These are phyloP conservation scores for Microsporum canis DNA, from an alignment of 2,329 filamentous ascomycete species.

Conservation along the genomic window DNA sequence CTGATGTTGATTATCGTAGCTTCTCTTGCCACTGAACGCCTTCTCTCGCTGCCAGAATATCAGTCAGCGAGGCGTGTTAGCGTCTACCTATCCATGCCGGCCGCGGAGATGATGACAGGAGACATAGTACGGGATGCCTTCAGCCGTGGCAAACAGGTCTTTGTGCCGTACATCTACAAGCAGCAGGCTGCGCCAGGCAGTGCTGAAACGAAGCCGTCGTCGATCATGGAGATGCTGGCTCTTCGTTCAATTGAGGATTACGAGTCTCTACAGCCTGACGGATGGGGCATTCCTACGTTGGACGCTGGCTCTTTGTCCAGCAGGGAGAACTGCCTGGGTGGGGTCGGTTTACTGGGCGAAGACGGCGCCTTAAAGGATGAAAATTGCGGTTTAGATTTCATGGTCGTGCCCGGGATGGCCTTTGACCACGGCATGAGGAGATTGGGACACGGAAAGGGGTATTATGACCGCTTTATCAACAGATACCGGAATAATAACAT, in stretches of 20 bases:
- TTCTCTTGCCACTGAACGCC: conserved; percentile 48
- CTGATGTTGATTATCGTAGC: conserved; percentile 42
- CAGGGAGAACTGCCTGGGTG: conserved; percentile 64
- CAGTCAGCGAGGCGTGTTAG: conserved; percentile 62
- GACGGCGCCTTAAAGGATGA: conserved; percentile 14
- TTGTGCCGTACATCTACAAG: conserved; percentile 78
- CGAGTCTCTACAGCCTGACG: conserved; percentile 61
- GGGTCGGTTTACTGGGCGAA: conserved; percentile 35
- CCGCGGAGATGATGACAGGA: conserved; percentile 73
- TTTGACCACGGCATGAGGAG: conserved; percentile 68
- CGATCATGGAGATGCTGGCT: conserved; percentile 92
- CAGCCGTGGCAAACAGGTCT: conserved; percentile 66
- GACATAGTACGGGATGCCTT: conserved; percentile 74
- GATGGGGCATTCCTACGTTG: conserved; percentile 91
- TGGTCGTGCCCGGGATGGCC: conserved; percentile 84
- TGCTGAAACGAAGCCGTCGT: conserved; percentile 39
- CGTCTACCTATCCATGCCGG: conserved; percentile 88
- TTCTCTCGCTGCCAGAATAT: conserved; percentile 63
- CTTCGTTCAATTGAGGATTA: conserved; percentile 65
- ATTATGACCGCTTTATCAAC: conserved; percentile 88
- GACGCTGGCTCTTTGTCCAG: conserved; percentile 51
- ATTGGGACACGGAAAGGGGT: conserved; percentile 88
- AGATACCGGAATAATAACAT: conserved; percentile 49
- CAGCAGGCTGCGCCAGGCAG: conserved; percentile 19
- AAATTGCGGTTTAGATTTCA: conserved; percentile 57